Percentiles rank a stretch among this genome's conserved stretches.
Conservation (phyloP, 148 eudicot genomes). For the Agrostemma githago region DNA sequence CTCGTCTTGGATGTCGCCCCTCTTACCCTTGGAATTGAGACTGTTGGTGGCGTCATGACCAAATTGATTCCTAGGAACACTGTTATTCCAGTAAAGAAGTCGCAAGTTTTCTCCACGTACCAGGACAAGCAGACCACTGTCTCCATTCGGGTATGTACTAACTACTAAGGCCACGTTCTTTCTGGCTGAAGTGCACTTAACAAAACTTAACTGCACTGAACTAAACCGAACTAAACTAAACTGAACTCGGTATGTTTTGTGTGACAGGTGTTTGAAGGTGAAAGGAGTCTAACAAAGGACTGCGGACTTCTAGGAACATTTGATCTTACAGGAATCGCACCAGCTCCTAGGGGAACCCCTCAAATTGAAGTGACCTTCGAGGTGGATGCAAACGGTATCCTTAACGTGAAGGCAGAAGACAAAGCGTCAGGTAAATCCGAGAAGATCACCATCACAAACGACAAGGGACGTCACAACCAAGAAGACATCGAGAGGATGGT, state of each 20-base stretch:
- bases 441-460: constrained; percentile 65
- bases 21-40: constrained; percentile 72
- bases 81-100: constrained; percentile 70
- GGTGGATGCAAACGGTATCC: constrained; percentile 66
- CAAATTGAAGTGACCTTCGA: constrained; percentile 81
- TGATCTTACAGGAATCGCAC: constrained; percentile 63
- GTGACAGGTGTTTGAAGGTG: constrained; percentile 64
- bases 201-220: no score
- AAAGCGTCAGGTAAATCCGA: constrained; percentile 53
- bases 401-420: constrained; percentile 61
- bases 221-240: background rate
- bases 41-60: constrained; percentile 86
- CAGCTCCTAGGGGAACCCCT: constrained; percentile 84
- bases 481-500: constrained; percentile 70
- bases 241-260: background rate
- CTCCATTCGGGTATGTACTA: constrained; percentile 49
- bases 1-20: constrained; percentile 82
- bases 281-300: constrained; percentile 67
- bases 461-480: constrained; percentile 53
- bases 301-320: constrained; percentile 60
- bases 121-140: constrained; percentile 79
- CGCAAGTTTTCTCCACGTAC: constrained; percentile 77
- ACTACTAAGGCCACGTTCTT: no score
- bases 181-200: no score
- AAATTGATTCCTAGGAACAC: constrained; percentile 82